These are phyloP conservation scores for Oryza officinalis DNA, from an alignment of 176 grass and related monocot genomes.

Conservation along the genomic window DNA sequence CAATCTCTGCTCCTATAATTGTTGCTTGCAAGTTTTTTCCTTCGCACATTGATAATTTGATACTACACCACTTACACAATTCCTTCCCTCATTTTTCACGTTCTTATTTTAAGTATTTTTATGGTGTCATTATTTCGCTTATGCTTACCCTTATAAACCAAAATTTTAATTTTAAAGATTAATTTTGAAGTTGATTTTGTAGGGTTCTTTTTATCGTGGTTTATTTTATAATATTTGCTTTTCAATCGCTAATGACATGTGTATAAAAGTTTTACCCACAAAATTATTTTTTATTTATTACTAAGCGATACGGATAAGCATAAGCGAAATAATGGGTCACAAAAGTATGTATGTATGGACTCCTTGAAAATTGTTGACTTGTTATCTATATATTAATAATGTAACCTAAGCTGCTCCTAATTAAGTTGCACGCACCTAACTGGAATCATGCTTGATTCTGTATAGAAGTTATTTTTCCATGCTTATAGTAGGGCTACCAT, in stretches of 20 bases:
- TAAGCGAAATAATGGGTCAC: too few relatives aligned
- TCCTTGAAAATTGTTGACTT: background rate
- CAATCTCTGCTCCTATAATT: constrained; percentile 38
- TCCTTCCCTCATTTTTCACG: background rate
- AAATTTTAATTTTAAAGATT: too few relatives aligned
- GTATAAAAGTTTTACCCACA: too few relatives aligned
- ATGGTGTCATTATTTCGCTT: too few relatives aligned
- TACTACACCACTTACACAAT: background rate
- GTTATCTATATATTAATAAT: background rate
- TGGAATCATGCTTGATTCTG: background rate
- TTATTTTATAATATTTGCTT: too few relatives aligned
- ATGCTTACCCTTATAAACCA: too few relatives aligned
- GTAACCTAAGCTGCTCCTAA: background rate
- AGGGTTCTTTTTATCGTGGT: too few relatives aligned
- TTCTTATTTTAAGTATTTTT: background rate
- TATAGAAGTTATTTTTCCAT: background rate
- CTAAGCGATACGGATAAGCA: too few relatives aligned
- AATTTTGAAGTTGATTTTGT: too few relatives aligned
- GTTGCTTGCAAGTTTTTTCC: constrained; percentile 33
- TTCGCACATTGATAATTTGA: background rate
- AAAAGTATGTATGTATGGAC: background rate
- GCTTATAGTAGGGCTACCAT: background rate
- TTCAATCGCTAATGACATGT: too few relatives aligned
- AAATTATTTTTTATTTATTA: too few relatives aligned
- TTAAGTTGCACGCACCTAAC: background rate